These are phyloP conservation scores for Hypoxylon crocopeplum DNA, from an alignment of 495 filamentous ascomycete genomes.

Conservation along the genomic window DNA sequence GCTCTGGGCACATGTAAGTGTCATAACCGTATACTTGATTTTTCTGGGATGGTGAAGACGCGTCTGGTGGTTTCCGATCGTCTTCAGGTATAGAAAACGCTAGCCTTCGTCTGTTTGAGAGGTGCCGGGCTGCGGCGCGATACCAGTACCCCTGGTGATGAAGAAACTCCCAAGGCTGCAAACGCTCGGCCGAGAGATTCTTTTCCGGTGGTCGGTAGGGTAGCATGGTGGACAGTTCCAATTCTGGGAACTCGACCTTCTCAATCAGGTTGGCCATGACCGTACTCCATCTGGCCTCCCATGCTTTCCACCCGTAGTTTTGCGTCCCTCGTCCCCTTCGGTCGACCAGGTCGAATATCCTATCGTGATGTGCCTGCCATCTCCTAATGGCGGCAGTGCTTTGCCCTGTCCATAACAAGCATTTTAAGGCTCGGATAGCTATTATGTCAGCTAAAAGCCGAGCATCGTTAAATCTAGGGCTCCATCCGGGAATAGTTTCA, in stretches of 20 bases:
- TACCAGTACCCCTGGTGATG: constrained; percentile 93
- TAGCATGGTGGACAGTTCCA: constrained; percentile 42
- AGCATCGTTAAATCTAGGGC: constrained; percentile 83
- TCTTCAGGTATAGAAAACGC: constrained; percentile 76
- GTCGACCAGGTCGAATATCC: constrained; percentile 76
- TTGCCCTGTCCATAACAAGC: constrained; percentile 76
- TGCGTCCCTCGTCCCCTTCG: constrained; percentile 80
- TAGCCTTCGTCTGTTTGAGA: constrained; percentile 62
- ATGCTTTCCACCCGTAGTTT: constrained; percentile 87
- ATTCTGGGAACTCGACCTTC: constrained; percentile 58
- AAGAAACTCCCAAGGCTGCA: constrained; percentile 78
- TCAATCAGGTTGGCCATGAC: constrained; percentile 83
- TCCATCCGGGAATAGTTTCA: constrained; percentile 86
- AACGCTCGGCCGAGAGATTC: constrained; percentile 65
- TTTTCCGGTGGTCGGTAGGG: constrained; percentile 74
- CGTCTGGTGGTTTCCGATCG: constrained; percentile 71
- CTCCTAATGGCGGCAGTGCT: constrained; percentile 75
- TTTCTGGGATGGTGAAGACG: constrained; percentile 70
- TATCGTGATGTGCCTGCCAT: constrained; percentile 76
- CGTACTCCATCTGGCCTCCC: constrained; percentile 82
- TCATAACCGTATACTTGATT: constrained; percentile 78
- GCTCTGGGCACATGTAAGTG: constrained; percentile 81
- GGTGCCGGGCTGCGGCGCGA: constrained; percentile 69
- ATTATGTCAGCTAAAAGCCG: constrained; percentile 80
- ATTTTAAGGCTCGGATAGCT: constrained; percentile 79